These are phyloP conservation scores for Fragaria nilgerrensis DNA, from an alignment of 306 rosid species.

Conservation along the genomic window DNA sequence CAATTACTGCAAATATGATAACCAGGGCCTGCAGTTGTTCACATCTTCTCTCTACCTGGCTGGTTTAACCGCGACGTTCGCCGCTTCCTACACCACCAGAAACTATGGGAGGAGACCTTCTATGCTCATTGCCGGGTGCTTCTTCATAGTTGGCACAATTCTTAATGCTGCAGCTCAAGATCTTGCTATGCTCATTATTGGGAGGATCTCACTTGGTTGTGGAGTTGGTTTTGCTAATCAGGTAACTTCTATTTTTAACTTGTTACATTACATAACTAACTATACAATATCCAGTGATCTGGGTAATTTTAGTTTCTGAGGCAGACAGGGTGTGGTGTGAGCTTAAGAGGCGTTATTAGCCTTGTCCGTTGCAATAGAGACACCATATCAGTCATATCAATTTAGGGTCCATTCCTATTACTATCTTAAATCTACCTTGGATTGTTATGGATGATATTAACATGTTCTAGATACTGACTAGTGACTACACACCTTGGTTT, in stretches of 20 bases:
- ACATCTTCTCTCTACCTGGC: conserved; percentile 87
- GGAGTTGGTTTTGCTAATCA: conserved; percentile 93
- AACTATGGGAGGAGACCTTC: conserved; percentile 50
- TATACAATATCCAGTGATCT: not conserved
- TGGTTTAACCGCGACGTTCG: conserved; percentile 53
- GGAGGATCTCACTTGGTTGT: conserved; percentile 63
- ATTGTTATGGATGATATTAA: not conserved
- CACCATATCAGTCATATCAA: not conserved
- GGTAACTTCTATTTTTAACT: conserved; percentile 31
- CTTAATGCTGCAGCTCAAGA: conserved; percentile 42
- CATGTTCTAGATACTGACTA: not conserved
- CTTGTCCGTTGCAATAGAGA: not conserved
- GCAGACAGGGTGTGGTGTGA: not conserved
- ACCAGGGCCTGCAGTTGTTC: conserved; percentile 62
- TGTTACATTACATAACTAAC: not conserved
- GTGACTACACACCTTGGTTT: not conserved
- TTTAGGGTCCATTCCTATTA: not conserved
- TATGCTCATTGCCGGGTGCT: conserved; percentile 66
- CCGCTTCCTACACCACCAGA: conserved; percentile 56
- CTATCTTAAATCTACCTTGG: not conserved
- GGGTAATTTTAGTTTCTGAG: not conserved
- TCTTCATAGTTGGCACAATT: conserved; percentile 56
- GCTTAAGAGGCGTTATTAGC: not conserved
- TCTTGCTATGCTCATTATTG: conserved; percentile 51
- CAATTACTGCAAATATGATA: conserved; percentile 79